Evolutionary conservation across 2,329 filamentous ascomycete genomes (phyloP), one percentile per base, ranked within the genome.

Genomic region (Colletotrichum theobromicola): DNA sequence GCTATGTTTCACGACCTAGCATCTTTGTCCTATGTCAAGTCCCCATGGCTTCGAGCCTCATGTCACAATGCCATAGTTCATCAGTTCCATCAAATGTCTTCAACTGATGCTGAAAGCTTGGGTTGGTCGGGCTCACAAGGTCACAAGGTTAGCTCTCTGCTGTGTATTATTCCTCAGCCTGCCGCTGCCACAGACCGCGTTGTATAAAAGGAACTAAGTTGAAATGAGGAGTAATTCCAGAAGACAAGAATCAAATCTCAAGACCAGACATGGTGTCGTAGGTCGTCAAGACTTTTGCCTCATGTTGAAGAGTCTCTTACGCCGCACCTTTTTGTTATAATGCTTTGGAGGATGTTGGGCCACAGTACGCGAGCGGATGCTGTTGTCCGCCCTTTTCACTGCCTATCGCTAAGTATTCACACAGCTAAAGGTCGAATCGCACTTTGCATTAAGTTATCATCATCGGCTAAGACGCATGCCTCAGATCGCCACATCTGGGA

Each of bases 241-340:
- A 46, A n/a, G 9, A 46, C 35, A 42, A 30, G 30, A 37, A 16
- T 37, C 7, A 35, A 15, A 7, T 3, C 0, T 35, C 34, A 13
- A 1, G 3, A 13, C 13, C 12, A 0, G 0, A 1, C 34, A 15
- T 15, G 34, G 13, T 35, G 0, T 35, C n/a, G 0, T 35, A 35
- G 15, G 1, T 5, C 35, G n/a, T n/a, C 16, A 10, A n/a, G 37
- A 18, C 2, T 42, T 42, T 2, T 42, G 18, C 37, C 16, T 42
- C 37, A 42, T 8, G 9, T 4, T 18, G n/a, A n/a, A 42, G 7
- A 42, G 35, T 3, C 35, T 4, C 1, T 2, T 42, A n/a, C 16
- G 35, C 2, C 18, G 18, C 35, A 42, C 4, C 4, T 3, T 42
- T 16, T 42, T 16, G 7, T 42, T 7, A 42, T 2, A 9, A 12